Percentiles rank a stretch among this genome's conserved stretches.
Evolutionary conservation across 2,329 filamentous ascomycete genomes (phyloP).

Genomic region (Trichoderma koningii): DNA sequence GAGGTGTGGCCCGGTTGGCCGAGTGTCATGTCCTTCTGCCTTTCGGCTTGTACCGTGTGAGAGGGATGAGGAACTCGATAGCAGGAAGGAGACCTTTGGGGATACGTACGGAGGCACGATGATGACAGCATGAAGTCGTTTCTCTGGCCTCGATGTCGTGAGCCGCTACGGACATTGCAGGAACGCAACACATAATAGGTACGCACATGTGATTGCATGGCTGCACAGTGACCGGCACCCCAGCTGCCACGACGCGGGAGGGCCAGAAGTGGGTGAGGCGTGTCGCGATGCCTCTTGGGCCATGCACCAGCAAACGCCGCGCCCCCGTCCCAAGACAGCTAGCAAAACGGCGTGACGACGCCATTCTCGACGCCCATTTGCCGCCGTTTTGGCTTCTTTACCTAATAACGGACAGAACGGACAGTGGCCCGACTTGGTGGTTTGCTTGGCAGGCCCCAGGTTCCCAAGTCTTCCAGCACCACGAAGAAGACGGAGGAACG

Average conservation of each 20-base stretch:
- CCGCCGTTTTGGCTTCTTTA: too few relatives aligned
- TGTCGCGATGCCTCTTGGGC: neutral
- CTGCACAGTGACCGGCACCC: neutral
- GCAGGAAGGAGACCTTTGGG: neutral
- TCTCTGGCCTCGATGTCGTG: too few relatives aligned
- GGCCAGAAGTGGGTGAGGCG: slow-evolving; percentile 13
- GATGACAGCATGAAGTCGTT: neutral
- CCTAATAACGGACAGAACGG: too few relatives aligned
- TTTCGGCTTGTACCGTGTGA: neutral
- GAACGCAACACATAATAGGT: neutral
- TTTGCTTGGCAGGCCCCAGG: slow-evolving; percentile 5
- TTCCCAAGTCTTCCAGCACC: too few relatives aligned
- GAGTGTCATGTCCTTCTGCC: neutral
- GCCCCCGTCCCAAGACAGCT: neutral
- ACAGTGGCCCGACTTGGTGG: too few relatives aligned
- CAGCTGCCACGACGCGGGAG: slow-evolving; percentile 1
- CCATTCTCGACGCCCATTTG: neutral
- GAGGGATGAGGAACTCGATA: neutral
- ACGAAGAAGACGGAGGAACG: too few relatives aligned
- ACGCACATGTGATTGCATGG: slow-evolving; percentile 21
- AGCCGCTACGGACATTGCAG: neutral
- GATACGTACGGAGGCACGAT: neutral
- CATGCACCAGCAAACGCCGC: neutral
- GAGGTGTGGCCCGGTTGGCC: slow-evolving; percentile 6
- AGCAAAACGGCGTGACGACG: neutral